These are phyloP conservation scores for Salix koriyanagi DNA, from an alignment of 345 rosid species.

Conservation along the genomic window DNA sequence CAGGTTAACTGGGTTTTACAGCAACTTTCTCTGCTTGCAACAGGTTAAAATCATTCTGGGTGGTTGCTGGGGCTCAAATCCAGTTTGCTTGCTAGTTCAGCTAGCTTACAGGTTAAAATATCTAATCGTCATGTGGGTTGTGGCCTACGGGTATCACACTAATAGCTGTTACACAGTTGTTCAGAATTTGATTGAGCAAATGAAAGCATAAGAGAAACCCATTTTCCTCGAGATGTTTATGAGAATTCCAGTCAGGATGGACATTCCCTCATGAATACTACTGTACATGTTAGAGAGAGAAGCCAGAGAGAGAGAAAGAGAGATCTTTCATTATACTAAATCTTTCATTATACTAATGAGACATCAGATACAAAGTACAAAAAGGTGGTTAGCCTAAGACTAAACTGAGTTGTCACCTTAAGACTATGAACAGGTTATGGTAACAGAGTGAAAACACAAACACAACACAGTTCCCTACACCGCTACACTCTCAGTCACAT, in stretches of 20 bases:
- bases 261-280: background rate
- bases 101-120: background rate
- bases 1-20: background rate
- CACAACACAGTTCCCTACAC: conserved; percentile 1
- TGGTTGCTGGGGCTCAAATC: background rate
- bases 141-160: too few relatives aligned
- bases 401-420: background rate
- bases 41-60: background rate
- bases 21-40: too few relatives aligned
- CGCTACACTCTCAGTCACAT: background rate
- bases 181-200: background rate
- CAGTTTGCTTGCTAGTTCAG: background rate
- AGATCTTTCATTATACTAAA: background rate
- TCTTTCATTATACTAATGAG: background rate
- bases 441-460: background rate
- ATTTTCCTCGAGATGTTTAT: background rate
- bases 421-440: conserved; percentile 8
- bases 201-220: background rate
- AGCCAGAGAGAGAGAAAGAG: background rate
- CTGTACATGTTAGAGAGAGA: background rate
- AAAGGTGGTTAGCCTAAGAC: conserved; percentile 16
- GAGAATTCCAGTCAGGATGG: background rate
- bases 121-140: too few relatives aligned
- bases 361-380: background rate
- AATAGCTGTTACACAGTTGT: background rate